phyloP scores from a whole-genome alignment of 768 basidiomycete genomes.

The Leccinellum rugosiceps region DNA sequence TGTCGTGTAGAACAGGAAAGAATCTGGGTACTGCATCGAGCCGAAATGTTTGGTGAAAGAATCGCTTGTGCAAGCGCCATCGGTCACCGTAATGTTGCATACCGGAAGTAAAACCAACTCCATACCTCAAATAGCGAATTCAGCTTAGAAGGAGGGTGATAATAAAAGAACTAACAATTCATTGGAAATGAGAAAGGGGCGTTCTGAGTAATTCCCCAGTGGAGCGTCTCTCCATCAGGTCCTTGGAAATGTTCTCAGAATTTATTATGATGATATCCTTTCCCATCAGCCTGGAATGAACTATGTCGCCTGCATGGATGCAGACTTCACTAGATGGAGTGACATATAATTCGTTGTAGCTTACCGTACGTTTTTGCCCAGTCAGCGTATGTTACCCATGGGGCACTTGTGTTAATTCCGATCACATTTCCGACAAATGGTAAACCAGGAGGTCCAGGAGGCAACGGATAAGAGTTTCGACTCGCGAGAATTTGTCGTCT shows the following conservation, averaged over 20 bases:
- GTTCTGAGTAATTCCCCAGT: not conserved
- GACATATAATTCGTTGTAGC: not conserved
- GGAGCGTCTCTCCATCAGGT: not conserved
- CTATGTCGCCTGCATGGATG: not conserved
- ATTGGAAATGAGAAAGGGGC: not conserved
- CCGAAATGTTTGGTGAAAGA: not conserved
- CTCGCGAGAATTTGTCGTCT: no score
- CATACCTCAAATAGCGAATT: not conserved
- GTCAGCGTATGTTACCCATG: not conserved
- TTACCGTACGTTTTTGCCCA: not conserved
- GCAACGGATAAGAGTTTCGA: not conserved
- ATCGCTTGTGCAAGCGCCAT: not conserved
- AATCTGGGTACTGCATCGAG: not conserved
- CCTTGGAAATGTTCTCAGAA: not conserved
- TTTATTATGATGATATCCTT: not conserved
- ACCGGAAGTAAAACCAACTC: not conserved
- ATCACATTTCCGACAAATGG: not conserved
- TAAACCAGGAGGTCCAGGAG: not conserved
- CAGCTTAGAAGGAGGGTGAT: not conserved
- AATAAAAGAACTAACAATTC: not conserved
- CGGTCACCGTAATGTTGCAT: not conserved
- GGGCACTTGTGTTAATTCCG: not conserved
- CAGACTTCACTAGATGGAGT: not conserved
- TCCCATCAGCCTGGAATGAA: not conserved
- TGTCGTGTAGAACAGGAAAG: not conserved